Base-by-base conservation (phyloP, 139 green algal species). In the Pseudopediastrum boryanum region DNA sequence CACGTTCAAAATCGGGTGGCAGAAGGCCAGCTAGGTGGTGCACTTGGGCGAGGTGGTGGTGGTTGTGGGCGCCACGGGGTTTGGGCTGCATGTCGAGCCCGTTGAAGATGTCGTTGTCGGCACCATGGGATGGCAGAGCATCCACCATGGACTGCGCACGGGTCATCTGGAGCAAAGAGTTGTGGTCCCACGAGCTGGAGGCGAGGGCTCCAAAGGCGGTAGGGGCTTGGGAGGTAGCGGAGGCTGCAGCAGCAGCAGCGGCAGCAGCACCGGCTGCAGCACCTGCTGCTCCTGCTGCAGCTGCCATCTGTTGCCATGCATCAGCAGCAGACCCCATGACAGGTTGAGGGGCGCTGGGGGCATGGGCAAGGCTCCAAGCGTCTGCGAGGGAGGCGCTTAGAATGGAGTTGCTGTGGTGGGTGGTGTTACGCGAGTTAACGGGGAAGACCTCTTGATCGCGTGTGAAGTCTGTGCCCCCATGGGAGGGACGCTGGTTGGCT, bases 291-390 rank as follows among this genome's bases (percentile, higher is more conserved):
- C 38, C 27, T 41, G 52, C 71, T 66, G 70, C 70, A 19, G 61
- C 1, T 66, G 70, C 70, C 33, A n/a, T 50, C 69, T n/a, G 27
- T 44, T n/a, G n/a, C n/a, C n/a, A n/a, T 9, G 27, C 67, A 29
- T 25, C 48, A 42, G 69, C 69, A 77, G 66, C 42, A 38, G 66
- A n/a, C n/a, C 16, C 42, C 58, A 36, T 36, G 44, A 36, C 61
- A 69, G 61, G 35, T 48, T 19, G 35, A 44, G 16, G 33, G 35
- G 64, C 38, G 12, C 52, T 48, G 33, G 64, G 19, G 36, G 46
- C 46, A 13, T n/a, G 16, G 39, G 46, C 27, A 13, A 39, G 12
- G 38, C 52, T 38, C 12, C 29, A 9, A 62, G 68, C 44, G 23
- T 29, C 68, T 36, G 68, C 43, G n/a, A n/a, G n/a, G n/a, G n/a